These are phyloP conservation scores for Cyberlindnera xishuangbannaensis DNA, from an alignment of 805 yeast genomes.

Conservation along the genomic window DNA sequence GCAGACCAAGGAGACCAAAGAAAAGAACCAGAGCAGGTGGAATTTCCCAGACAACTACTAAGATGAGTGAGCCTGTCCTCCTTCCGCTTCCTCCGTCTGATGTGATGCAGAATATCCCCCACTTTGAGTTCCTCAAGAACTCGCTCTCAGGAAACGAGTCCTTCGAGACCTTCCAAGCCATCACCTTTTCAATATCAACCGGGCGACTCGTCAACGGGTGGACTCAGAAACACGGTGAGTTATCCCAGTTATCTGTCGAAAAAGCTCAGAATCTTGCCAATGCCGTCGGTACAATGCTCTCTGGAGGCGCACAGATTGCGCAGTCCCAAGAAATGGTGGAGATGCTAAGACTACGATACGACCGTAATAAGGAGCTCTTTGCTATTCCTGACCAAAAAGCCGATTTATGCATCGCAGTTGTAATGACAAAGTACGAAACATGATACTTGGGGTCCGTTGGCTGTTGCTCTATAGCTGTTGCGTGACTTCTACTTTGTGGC, in stretches of 20 bases:
- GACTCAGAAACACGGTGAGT: constrained; percentile 6
- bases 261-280: background rate
- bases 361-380: constrained; percentile 6
- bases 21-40: too few relatives aligned
- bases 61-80: too few relatives aligned
- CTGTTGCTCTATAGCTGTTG: too few relatives aligned
- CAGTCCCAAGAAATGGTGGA: background rate
- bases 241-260: background rate
- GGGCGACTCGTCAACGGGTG: constrained; percentile 12
- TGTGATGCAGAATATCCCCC: too few relatives aligned
- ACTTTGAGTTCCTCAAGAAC: too few relatives aligned
- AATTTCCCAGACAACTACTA: too few relatives aligned
- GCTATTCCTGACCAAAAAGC: constrained; percentile 3
- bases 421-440: constrained; percentile 1
- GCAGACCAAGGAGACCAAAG: too few relatives aligned
- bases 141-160: too few relatives aligned
- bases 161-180: too few relatives aligned
- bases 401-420: constrained; percentile 4
- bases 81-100: too few relatives aligned
- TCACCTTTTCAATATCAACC: constrained; percentile 3
- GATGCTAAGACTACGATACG: constrained; percentile 6
- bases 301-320: constrained; percentile 1
- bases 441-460: too few relatives aligned
- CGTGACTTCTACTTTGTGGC: too few relatives aligned
- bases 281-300: constrained; percentile 1